Percentiles rank a stretch among this genome's conserved stretches.
phyloP scores from a whole-genome alignment of 371 early-diverging fungal species.

The Vairimorpha ceranae region DNA sequence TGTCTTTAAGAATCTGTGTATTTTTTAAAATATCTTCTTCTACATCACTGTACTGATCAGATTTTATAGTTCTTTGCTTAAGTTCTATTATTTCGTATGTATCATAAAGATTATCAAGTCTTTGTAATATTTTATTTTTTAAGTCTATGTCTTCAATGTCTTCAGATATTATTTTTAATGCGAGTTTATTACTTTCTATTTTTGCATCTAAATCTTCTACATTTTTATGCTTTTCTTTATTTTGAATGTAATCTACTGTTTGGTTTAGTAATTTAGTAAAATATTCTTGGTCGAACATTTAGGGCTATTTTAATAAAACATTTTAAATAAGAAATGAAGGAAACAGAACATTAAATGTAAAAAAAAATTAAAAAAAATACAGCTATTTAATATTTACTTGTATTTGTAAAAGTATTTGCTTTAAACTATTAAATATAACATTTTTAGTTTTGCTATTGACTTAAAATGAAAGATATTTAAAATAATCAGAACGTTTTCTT shows the following conservation, averaged over 20 bases:
- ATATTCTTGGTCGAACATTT: constrained; percentile 37
- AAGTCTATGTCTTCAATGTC: constrained; percentile 24
- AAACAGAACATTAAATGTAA: too few relatives aligned
- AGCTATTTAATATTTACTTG: too few relatives aligned
- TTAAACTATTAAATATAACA: too few relatives aligned
- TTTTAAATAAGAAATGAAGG: too few relatives aligned
- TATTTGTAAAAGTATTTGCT: too few relatives aligned
- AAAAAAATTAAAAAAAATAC: too few relatives aligned
- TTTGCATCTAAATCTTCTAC: constrained; percentile 16
- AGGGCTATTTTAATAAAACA: too few relatives aligned
- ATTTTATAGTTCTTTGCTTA: background rate
- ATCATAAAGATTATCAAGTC: constrained; percentile 21
- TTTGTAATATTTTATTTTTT: background rate
- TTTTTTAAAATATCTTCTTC: constrained; percentile 34
- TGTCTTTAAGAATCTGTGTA: constrained; percentile 2
- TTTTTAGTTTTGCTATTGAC: too few relatives aligned
- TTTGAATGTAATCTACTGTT: constrained; percentile 14
- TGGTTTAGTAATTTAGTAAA: constrained; percentile 30
- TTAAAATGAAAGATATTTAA: too few relatives aligned
- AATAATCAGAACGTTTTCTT: too few relatives aligned
- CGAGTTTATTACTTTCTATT: constrained; percentile 29
- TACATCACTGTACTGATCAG: constrained; percentile 3
- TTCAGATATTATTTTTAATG: constrained; percentile 17
- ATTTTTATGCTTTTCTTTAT: background rate
- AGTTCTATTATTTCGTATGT: constrained; percentile 14